These are phyloP conservation scores for Pichia insulana DNA, from an alignment of 805 yeast genomes.

Conservation along the genomic window DNA sequence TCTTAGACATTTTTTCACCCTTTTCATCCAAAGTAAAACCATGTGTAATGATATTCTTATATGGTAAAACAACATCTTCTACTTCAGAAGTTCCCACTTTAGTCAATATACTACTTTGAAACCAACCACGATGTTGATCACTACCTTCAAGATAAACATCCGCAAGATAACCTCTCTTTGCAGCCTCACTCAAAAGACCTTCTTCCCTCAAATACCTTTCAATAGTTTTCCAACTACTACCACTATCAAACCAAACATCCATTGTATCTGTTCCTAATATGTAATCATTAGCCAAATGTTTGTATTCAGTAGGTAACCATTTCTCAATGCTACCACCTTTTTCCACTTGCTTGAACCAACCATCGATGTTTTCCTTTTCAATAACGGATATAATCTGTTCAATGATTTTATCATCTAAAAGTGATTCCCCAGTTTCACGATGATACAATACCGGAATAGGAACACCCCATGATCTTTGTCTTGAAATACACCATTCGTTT, in stretches of 20 bases:
- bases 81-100: constrained; percentile 42
- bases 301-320: constrained; percentile 64
- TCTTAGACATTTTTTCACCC: constrained; percentile 89
- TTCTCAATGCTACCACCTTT: constrained; percentile 32
- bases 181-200: constrained; percentile 25
- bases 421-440: constrained; percentile 50
- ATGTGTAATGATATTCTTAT: constrained; percentile 71
- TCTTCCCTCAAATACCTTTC: constrained; percentile 31
- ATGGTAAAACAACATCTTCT: constrained; percentile 41
- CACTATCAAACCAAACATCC: constrained; percentile 99
- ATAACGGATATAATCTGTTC: constrained; percentile 50
- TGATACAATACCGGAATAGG: constrained; percentile 85
- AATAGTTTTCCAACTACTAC: constrained; percentile 77
- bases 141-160: constrained; percentile 92
- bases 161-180: constrained; percentile 40
- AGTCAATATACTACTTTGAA: constrained; percentile 84
- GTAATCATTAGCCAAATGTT: constrained; percentile 35
- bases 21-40: constrained; percentile 86
- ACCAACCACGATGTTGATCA: constrained; percentile 99
- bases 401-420: constrained; percentile 50
- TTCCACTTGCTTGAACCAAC: constrained; percentile 53
- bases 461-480: constrained; percentile 97
- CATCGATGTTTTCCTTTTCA: constrained; percentile 53
- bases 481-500: constrained; percentile 94
- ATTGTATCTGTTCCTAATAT: constrained; percentile 79